Evolutionary conservation across 2,329 filamentous ascomycete species (phyloP).

Genomic region (Thielaviopsis punctulata): DNA sequence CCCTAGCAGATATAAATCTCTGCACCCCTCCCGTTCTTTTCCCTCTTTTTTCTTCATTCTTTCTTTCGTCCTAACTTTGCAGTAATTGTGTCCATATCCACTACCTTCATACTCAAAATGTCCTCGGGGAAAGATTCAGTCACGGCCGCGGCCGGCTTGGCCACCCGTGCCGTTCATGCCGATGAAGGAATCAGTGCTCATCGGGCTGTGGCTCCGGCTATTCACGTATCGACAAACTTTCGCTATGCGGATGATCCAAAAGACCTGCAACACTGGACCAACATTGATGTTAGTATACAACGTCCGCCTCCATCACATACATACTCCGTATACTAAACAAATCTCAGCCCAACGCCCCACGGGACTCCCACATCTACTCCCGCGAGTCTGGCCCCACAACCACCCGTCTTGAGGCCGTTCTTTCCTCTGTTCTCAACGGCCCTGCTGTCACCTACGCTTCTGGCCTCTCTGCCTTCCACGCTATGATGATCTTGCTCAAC

Average conservation of each 20-base stretch:
- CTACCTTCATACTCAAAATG: neutral
- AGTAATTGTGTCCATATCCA: neutral
- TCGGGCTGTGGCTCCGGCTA: conserved; percentile 67
- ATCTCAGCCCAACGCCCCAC: conserved; percentile 30
- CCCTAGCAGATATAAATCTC: neutral
- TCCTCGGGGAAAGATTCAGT: conserved; percentile 3
- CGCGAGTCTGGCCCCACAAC: conserved; percentile 63
- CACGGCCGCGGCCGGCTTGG: conserved; percentile 24
- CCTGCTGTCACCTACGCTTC: conserved; percentile 64
- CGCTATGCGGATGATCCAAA: conserved; percentile 60
- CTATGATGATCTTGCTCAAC: conserved; percentile 66
- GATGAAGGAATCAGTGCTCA: conserved; percentile 61
- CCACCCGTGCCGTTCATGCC: conserved; percentile 64
- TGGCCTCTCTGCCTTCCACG: conserved; percentile 78
- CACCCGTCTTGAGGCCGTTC: conserved; percentile 69
- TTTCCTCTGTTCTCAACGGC: conserved; percentile 54
- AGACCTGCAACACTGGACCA: conserved; percentile 33
- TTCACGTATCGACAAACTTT: conserved; percentile 87
- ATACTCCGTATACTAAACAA: neutral
- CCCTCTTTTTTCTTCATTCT: neutral
- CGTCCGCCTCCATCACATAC: neutral
- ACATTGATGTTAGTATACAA: conserved; percentile 34
- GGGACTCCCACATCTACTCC: conserved; percentile 66
- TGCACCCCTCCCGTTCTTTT: neutral
- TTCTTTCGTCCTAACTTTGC: neutral